Evolutionary conservation across 2,329 filamentous ascomycete species (phyloP).

Genomic region (Fusarium solani-melongenae): DNA sequence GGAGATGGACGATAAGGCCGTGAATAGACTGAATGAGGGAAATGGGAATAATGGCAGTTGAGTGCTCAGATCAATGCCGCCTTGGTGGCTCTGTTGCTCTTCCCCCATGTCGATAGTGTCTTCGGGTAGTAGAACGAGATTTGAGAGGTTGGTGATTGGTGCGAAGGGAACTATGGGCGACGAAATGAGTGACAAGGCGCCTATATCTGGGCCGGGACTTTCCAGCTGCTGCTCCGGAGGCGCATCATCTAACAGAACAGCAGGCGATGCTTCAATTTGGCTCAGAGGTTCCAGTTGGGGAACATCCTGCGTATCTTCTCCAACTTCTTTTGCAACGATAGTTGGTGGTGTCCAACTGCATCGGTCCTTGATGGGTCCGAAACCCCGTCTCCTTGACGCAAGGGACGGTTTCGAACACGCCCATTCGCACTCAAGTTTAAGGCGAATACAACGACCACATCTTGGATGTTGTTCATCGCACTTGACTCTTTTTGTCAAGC

Average conservation of each 20-base stretch:
- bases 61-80: neutral
- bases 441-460: conserved; percentile 11
- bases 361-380: conserved; percentile 18
- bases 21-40: neutral
- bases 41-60: neutral
- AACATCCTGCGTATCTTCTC: neutral
- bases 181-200: neutral
- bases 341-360: conserved; percentile 6
- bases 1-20: neutral
- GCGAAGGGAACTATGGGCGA: neutral
- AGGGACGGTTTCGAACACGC: neutral
- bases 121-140: neutral
- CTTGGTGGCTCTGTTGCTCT: neutral
- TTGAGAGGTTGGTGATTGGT: neutral
- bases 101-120: neutral
- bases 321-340: neutral
- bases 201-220: neutral
- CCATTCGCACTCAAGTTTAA: conserved; percentile 18
- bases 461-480: conserved; percentile 14
- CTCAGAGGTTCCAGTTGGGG: too few relatives aligned
- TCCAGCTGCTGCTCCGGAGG: neutral
- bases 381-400: conserved; percentile 5
- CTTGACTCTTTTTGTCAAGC: conserved; percentile 14
- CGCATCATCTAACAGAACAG: neutral
- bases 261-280: neutral